Evolutionary conservation across 495 filamentous ascomycete species (phyloP).

Genomic region (Penicillium mononematosum): DNA sequence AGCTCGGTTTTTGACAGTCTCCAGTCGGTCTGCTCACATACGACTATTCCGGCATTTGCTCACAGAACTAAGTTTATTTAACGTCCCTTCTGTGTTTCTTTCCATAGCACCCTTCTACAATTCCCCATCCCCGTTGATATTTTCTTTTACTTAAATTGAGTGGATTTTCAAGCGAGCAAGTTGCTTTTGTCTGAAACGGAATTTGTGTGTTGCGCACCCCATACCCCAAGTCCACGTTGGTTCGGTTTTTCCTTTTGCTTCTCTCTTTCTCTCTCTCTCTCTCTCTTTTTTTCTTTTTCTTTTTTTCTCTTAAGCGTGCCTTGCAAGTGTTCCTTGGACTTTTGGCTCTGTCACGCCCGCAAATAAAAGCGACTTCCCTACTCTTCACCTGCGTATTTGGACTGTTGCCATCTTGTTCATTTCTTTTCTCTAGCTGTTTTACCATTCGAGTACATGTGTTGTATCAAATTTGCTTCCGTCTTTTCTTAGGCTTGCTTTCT

Average conservation of each 20-base stretch:
- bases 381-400: conserved; percentile 23
- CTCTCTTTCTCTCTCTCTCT: conserved; percentile 5
- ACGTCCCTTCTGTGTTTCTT: conserved; percentile 16
- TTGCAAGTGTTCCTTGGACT: conserved; percentile 38
- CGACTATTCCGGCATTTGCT: conserved; percentile 13
- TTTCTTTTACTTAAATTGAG: conserved; percentile 32
- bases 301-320: conserved; percentile 33
- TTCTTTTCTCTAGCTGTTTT: conserved; percentile 32
- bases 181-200: conserved; percentile 47
- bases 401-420: conserved; percentile 25
- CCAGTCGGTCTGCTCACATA: conserved; percentile 11
- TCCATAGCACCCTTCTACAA: conserved; percentile 12
- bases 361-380: conserved; percentile 46
- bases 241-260: conserved; percentile 29
- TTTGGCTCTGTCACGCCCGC: conserved; percentile 37
- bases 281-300: not conserved
- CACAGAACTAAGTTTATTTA: conserved; percentile 18
- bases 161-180: conserved; percentile 48
- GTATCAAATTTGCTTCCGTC: conserved; percentile 25
- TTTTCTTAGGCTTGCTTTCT: conserved; percentile 23
- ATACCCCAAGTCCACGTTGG: conserved; percentile 51
- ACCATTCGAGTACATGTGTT: conserved; percentile 36
- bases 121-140: conserved; percentile 13
- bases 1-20: conserved; percentile 23
- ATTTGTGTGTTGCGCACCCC: conserved; percentile 50